Percentiles rank a stretch among this genome's conserved stretches.
Evolutionary conservation across 2,329 filamentous ascomycete genomes (phyloP).

Genomic region (Ophiostoma tasmaniense): DNA sequence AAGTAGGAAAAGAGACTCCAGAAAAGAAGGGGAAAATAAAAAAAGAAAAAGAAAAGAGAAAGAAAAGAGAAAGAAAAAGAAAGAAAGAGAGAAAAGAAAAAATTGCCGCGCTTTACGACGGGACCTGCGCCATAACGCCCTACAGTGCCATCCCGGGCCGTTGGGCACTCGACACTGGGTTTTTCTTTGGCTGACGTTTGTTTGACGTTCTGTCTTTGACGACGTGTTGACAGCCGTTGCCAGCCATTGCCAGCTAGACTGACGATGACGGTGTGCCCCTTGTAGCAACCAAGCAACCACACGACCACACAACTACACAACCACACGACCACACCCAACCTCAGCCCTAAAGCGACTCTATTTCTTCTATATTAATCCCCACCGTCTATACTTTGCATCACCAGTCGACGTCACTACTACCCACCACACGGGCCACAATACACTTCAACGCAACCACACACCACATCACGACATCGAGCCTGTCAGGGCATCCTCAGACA

Average conservation of each 20-base stretch:
- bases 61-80: background rate
- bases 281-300: background rate
- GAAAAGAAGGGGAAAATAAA: too few species aligned
- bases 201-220: background rate
- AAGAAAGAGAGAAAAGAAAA: background rate
- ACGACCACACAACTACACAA: background rate
- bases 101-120: background rate
- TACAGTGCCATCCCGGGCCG: background rate
- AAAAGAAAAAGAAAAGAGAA: background rate
- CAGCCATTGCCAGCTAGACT: background rate
- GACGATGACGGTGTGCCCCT: background rate
- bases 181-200: background rate
- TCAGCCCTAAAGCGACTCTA: background rate
- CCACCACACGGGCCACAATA: background rate
- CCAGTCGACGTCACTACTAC: background rate
- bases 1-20: too few species aligned
- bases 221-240: background rate
- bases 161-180: background rate
- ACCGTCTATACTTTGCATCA: too few species aligned
- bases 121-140: background rate
- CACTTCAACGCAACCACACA: background rate
- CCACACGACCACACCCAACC: background rate
- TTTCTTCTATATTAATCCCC: background rate
- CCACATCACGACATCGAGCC: background rate
- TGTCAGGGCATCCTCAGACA: background rate